These are phyloP conservation scores for Pseudofabraea citricarpa DNA, from an alignment of 2,329 filamentous ascomycete species.

Conservation along the genomic window DNA sequence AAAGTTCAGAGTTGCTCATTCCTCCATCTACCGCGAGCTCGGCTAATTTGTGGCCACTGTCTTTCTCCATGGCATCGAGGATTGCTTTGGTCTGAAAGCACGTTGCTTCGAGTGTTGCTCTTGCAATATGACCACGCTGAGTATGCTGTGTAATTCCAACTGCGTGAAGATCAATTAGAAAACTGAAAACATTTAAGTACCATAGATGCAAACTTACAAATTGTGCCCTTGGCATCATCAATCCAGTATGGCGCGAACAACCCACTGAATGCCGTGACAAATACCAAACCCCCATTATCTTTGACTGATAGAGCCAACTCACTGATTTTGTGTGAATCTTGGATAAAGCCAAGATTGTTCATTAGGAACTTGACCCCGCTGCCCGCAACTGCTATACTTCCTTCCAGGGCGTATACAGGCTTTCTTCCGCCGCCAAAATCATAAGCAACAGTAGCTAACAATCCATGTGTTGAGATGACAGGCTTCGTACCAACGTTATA, in stretches of 20 bases:
- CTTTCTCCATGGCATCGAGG: constrained; percentile 84
- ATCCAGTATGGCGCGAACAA: constrained; percentile 95
- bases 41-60: constrained; percentile 70
- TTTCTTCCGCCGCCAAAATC: constrained; percentile 57
- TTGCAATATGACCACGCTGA: constrained; percentile 77
- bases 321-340: constrained; percentile 43
- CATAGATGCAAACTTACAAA: constrained; percentile 31
- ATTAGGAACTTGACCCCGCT: constrained; percentile 72
- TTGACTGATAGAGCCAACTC: constrained; percentile 46
- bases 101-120: constrained; percentile 84
- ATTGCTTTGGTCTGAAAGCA: constrained; percentile 93
- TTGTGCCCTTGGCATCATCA: constrained; percentile 83
- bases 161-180: constrained; percentile 7
- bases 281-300: constrained; percentile 78
- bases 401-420: constrained; percentile 75
- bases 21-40: constrained; percentile 82
- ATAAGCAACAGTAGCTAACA: constrained; percentile 84
- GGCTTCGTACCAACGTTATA: constrained; percentile 82
- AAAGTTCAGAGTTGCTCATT: constrained; percentile 82
- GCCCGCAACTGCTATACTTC: constrained; percentile 77
- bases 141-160: constrained; percentile 84
- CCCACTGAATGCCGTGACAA: constrained; percentile 88
- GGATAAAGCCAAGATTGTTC: constrained; percentile 59
- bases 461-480: constrained; percentile 76
- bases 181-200: constrained; percentile 40